Percentiles rank a stretch among this genome's conserved stretches.
Evolutionary conservation across 2,329 filamentous ascomycete genomes (phyloP).

Genomic region (Cercospora berteroae): DNA sequence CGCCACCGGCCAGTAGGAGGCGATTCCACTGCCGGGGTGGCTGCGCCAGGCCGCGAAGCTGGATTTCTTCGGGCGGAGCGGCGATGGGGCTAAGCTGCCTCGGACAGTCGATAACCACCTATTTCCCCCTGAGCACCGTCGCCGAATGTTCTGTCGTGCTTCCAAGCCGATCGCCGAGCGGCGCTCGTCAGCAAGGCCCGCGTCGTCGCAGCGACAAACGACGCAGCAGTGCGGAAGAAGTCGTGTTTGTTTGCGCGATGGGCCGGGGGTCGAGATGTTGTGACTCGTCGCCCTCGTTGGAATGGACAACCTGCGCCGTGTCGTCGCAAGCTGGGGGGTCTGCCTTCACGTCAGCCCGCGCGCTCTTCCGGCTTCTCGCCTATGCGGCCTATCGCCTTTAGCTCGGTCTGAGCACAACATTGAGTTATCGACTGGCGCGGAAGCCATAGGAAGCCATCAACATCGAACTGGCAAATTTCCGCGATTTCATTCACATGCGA

Average conservation of each 20-base stretch:
- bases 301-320: conserved; percentile 8
- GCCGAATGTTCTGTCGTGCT: conserved; percentile 19
- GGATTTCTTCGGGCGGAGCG: conserved; percentile 5
- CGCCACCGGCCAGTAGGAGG: conserved; percentile 2
- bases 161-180: conserved; percentile 5
- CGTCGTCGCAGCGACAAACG: conserved; percentile 6
- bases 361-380: conserved; percentile 7
- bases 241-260: conserved; percentile 9
- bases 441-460: neutral
- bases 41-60: neutral
- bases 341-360: neutral
- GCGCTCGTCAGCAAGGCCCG: neutral
- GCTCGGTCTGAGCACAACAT: conserved; percentile 4
- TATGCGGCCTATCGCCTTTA: conserved; percentile 6
- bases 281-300: conserved; percentile 10
- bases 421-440: neutral
- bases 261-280: neutral
- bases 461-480: neutral
- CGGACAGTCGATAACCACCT: conserved; percentile 4
- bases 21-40: neutral
- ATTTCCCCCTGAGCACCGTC: conserved; percentile 11
- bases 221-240: neutral
- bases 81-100: conserved; percentile 9
- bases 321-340: conserved; percentile 3
- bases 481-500: neutral